Percentiles rank a stretch among this genome's conserved stretches.
Conservation (phyloP, 2,329 filamentous ascomycete genomes). For the Calycina marina region DNA sequence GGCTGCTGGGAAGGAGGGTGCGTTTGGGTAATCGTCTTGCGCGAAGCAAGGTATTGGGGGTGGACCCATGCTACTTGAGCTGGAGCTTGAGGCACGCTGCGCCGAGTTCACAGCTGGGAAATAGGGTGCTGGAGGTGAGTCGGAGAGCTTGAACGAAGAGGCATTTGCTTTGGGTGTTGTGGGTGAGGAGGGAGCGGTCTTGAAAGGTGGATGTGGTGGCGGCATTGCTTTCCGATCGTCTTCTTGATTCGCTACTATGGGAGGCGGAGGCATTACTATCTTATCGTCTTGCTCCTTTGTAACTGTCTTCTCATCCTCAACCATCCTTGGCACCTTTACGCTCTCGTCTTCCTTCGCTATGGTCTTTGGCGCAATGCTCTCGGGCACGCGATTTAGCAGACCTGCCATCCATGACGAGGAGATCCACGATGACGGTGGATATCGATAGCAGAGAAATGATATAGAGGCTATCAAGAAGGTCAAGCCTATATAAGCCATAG, state of each 20-base stretch:
- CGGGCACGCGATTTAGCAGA: slow-evolving; percentile 1
- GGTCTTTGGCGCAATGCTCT: slow-evolving; percentile 4
- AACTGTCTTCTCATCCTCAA: background rate
- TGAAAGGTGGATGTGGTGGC: slow-evolving; percentile 19
- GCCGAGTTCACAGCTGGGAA: slow-evolving; percentile 39
- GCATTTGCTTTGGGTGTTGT: slow-evolving; percentile 35
- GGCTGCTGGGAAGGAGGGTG: slow-evolving; percentile 25
- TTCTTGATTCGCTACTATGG: slow-evolving; percentile 10
- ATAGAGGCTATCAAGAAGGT: slow-evolving; percentile 48
- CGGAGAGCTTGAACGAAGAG: slow-evolving; percentile 15
- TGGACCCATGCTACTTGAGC: slow-evolving; percentile 35
- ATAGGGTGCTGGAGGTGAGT: slow-evolving; percentile 13
- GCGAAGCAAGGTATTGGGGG: slow-evolving; percentile 23
- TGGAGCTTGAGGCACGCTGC: slow-evolving; percentile 28
- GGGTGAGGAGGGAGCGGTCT: slow-evolving; percentile 22
- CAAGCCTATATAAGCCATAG: slow-evolving; percentile 43
- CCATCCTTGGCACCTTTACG: background rate
- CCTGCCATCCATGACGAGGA: slow-evolving; percentile 22
- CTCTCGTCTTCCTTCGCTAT: slow-evolving; percentile 1
- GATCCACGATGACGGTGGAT: slow-evolving; percentile 34
- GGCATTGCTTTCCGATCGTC: slow-evolving; percentile 26
- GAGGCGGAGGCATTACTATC: slow-evolving; percentile 1
- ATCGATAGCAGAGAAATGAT: slow-evolving; percentile 39
- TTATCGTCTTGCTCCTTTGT: background rate
- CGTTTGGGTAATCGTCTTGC: no score